Conservation (phyloP, 805 yeast species). For the Sugiyamaella chiloensis region DNA sequence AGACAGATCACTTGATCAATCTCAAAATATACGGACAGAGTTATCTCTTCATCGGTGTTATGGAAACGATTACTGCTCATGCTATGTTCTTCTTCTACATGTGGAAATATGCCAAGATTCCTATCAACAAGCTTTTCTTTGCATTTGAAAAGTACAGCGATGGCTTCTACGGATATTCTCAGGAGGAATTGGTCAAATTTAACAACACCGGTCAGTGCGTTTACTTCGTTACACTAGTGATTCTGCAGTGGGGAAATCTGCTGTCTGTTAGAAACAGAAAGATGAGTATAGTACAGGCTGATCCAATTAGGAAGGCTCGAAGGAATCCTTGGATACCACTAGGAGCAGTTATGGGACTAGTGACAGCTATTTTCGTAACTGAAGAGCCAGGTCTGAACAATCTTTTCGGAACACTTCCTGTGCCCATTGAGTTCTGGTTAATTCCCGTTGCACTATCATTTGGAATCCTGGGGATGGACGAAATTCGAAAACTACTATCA, state of each 20-base stretch:
- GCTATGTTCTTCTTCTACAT: constrained; percentile 39
- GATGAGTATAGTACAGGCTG: constrained; percentile 42
- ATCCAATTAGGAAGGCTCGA: constrained; percentile 37
- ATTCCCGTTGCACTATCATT: constrained; percentile 46
- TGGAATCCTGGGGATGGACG: constrained; percentile 42
- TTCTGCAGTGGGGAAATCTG: constrained; percentile 47
- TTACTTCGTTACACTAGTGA: constrained; percentile 46
- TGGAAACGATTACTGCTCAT: constrained; percentile 41
- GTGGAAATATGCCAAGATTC: constrained; percentile 37
- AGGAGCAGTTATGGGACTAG: constrained; percentile 37
- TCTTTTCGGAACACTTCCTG: constrained; percentile 37
- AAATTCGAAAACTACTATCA: constrained; percentile 38
- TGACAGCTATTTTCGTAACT: constrained; percentile 42
- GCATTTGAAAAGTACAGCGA: constrained; percentile 35
- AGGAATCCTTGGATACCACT: constrained; percentile 27
- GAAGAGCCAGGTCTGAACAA: constrained; percentile 41
- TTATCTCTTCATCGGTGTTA: constrained; percentile 43
- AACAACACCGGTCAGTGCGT: constrained; percentile 41
- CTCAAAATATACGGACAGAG: constrained; percentile 41
- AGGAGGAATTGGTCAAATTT: constrained; percentile 27
- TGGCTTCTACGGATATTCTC: constrained; percentile 20
- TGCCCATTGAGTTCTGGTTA: constrained; percentile 47
- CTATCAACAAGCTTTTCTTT: constrained; percentile 36
- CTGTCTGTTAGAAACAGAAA: constrained; percentile 43
- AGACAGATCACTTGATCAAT: constrained; percentile 43